phyloP scores from a whole-genome alignment of 2,329 filamentous ascomycete genomes.

The Hawksworthiomyces lignivorus region DNA sequence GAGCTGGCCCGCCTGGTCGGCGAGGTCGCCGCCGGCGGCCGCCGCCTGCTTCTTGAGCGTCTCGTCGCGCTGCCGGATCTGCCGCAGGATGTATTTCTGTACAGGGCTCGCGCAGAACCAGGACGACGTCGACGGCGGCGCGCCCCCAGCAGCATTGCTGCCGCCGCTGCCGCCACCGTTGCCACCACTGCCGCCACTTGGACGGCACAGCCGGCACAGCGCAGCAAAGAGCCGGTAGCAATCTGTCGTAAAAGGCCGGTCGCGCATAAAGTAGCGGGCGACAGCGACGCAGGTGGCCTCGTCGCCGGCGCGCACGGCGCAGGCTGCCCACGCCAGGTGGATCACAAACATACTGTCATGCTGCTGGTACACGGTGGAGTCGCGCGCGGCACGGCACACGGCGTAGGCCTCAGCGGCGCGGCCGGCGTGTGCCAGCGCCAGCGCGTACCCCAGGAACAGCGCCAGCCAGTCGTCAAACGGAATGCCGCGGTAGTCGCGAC shows the following conservation, averaged over 20 bases:
- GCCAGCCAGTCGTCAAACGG: slow-evolving; percentile 81
- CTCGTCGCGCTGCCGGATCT: slow-evolving; percentile 84
- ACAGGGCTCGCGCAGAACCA: slow-evolving; percentile 75
- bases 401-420: slow-evolving; percentile 68
- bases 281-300: slow-evolving; percentile 66
- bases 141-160: too few relatives aligned
- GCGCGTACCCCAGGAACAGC: slow-evolving; percentile 79
- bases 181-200: too few relatives aligned
- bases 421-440: slow-evolving; percentile 62
- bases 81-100: slow-evolving; percentile 85
- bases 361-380: slow-evolving; percentile 66
- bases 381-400: slow-evolving; percentile 67
- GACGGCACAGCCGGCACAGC: slow-evolving; percentile 67
- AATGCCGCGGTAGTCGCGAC: slow-evolving; percentile 56
- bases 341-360: slow-evolving; percentile 64
- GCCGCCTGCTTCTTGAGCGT: slow-evolving; percentile 74
- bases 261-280: slow-evolving; percentile 76
- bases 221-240: slow-evolving; percentile 76
- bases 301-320: slow-evolving; percentile 74
- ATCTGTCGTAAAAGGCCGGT: slow-evolving; percentile 71
- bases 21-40: slow-evolving; percentile 63
- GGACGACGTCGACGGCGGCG: slow-evolving; percentile 54
- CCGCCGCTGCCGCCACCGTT: too few relatives aligned
- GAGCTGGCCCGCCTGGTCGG: slow-evolving; percentile 33
- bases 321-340: slow-evolving; percentile 72